Base-by-base conservation (phyloP, 2,329 filamentous ascomycete species). In the Eurotiales sp. region DNA sequence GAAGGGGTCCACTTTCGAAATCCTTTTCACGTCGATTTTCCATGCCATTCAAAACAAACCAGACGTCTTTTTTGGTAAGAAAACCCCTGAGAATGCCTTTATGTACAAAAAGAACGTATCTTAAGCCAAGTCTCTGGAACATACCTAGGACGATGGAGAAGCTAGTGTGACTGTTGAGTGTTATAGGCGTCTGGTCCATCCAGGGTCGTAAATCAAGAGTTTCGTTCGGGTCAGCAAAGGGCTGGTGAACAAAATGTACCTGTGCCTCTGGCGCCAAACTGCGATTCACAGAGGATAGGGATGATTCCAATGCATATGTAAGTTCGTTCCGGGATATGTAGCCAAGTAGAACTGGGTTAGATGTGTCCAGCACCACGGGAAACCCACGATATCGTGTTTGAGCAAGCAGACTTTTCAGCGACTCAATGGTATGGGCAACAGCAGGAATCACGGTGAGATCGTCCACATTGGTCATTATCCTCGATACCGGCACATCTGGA, bases 121-220 rank as follows among this genome's bases (percentile, higher is more conserved):
- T 82, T 55, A 99, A 73, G 17, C 93, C 93, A 8, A 99, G 81
- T 66, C 92, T 92, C 73, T 96, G 90, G 71, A 99, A 97, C 79
- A 99, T 95, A 52, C 82, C 85, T 21, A 95, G 85, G 3, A 88
- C 89, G n/a, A 97, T 80, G 65, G 91, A 85, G 54, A 99, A 83
- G 53, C 79, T 86, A 14, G 85, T 84, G 56, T 84, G 82, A 19
- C 83, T 84, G 37, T 90, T 88, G 15, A 97, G 77, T 0, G 93
- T 97, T 42, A 99, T 87, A 0, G 93, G 93, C 0, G 93, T 99
- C 69, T 96, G 92, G 69, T 99, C 93, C 90, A 99, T 96, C 93
- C 93, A 99, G 2, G 91, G 91, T 7, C 92, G 79, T 10, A 99
- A 79, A 70, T 99, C 93, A 34, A 99, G 82, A 1, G 86, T 90